A percentile compares a stretch with the other conserved stretches of the same genome.
These are phyloP conservation scores for Aspergillus viridinutans DNA, from an alignment of 2,329 filamentous ascomycete genomes.

Conservation along the genomic window DNA sequence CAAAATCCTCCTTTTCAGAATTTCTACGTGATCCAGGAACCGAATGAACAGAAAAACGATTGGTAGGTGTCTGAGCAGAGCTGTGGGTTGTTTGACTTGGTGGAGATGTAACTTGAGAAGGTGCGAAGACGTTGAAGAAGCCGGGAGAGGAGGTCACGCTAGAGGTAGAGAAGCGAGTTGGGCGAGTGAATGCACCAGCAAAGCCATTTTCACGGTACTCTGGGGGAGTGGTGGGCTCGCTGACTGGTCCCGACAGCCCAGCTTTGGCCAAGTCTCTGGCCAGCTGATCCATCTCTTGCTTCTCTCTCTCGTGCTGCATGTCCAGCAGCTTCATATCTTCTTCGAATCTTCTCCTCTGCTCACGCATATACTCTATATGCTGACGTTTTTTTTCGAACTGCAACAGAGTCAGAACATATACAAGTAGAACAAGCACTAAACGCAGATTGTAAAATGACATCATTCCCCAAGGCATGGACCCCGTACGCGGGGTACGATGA, in stretches of 20 bases:
- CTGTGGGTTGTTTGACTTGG: constrained; percentile 57
- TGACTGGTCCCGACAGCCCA: constrained; percentile 67
- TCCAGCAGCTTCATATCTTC: constrained; percentile 88
- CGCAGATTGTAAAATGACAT: constrained; percentile 1
- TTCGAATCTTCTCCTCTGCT: constrained; percentile 85
- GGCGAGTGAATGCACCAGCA: constrained; percentile 73
- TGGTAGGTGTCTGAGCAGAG: constrained; percentile 49
- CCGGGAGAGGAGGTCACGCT: constrained; percentile 80
- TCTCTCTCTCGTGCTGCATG: constrained; percentile 75
- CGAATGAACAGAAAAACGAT: constrained; percentile 74
- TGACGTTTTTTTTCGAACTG: constrained; percentile 92
- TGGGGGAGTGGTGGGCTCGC: constrained; percentile 92
- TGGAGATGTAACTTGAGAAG: constrained; percentile 76
- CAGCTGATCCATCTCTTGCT: constrained; percentile 79
- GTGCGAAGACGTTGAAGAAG: constrained; percentile 65
- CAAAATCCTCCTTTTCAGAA: constrained; percentile 83
- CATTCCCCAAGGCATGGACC: neutral
- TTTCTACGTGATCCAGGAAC: constrained; percentile 83
- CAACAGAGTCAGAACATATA: constrained; percentile 34
- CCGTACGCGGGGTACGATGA: neutral
- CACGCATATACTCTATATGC: constrained; percentile 85
- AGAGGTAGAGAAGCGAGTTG: constrained; percentile 83
- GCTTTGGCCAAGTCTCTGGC: constrained; percentile 68
- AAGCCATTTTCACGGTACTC: constrained; percentile 84
- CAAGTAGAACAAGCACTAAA: constrained; percentile 8